These are phyloP conservation scores for Oryza glumipatula DNA, from an alignment of 176 grass and related monocot genomes.

Conservation along the genomic window DNA sequence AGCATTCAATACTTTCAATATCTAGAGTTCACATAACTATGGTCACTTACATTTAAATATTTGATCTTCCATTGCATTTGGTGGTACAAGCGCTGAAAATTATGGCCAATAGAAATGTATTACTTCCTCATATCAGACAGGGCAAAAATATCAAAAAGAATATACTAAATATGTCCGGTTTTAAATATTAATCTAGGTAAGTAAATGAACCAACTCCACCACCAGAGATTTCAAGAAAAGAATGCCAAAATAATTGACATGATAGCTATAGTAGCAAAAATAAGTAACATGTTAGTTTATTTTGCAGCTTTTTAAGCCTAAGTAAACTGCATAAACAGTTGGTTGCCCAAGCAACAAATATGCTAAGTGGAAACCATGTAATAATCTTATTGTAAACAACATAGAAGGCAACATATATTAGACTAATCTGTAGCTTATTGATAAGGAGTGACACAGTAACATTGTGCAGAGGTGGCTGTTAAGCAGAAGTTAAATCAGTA, in stretches of 20 bases:
- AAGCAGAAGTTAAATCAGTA: background rate
- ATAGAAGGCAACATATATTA: background rate
- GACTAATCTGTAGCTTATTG: background rate
- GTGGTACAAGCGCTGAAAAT: slow-evolving; percentile 83
- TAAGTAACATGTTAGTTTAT: slow-evolving; percentile 11
- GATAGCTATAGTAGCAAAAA: background rate
- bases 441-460: background rate
- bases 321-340: background rate
- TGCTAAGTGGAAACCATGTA: slow-evolving; percentile 20
- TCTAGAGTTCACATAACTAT: slow-evolving; percentile 32
- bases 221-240: slow-evolving; percentile 1
- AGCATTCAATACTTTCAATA: slow-evolving; percentile 30
- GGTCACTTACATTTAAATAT: slow-evolving; percentile 74
- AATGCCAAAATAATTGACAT: background rate
- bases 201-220: background rate
- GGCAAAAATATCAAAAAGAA: slow-evolving; percentile 18
- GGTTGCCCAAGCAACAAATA: background rate
- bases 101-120: slow-evolving; percentile 29
- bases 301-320: background rate
- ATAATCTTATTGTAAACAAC: slow-evolving; percentile 3
- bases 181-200: background rate
- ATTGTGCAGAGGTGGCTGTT: background rate
- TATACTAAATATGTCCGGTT: background rate
- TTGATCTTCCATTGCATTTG: slow-evolving; percentile 91
- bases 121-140: slow-evolving; percentile 17